Percentiles rank a stretch among this genome's conserved stretches.
These are phyloP conservation scores for Scedosporium minutisporum DNA, from an alignment of 2,329 filamentous ascomycete species.

Conservation along the genomic window DNA sequence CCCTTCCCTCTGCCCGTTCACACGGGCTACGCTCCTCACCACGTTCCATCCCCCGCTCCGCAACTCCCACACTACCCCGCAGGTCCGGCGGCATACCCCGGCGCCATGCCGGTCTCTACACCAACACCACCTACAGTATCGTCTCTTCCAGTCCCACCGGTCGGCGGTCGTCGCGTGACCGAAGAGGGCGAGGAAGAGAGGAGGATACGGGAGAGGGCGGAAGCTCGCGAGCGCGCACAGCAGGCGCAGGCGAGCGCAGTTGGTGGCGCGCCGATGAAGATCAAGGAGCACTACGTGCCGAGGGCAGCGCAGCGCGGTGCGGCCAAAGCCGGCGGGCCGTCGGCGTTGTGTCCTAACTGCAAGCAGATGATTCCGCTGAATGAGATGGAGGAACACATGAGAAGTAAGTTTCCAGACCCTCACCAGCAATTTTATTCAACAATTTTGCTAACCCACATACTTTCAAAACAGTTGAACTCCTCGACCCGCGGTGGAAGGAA, in stretches of 20 bases:
- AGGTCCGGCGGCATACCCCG: constrained; percentile 21
- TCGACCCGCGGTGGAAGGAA: constrained; percentile 93
- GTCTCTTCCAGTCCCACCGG: constrained; percentile 12
- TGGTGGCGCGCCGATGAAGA: constrained; percentile 68
- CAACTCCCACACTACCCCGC: background rate
- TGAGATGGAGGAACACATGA: constrained; percentile 87
- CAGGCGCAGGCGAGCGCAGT: constrained; percentile 72
- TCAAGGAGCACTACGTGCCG: constrained; percentile 86
- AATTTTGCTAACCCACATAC: background rate
- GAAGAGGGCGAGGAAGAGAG: constrained; percentile 53
- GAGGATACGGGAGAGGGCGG: constrained; percentile 52
- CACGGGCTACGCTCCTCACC: constrained; percentile 29
- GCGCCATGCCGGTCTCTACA: constrained; percentile 12
- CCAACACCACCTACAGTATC: constrained; percentile 14
- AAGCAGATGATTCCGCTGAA: constrained; percentile 78
- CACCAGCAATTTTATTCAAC: too few relatives aligned
- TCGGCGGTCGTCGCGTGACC: constrained; percentile 24
- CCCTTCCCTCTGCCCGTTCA: constrained; percentile 35
- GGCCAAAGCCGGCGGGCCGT: constrained; percentile 46
- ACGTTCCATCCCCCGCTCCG: constrained; percentile 27
- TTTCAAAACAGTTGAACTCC: constrained; percentile 59
- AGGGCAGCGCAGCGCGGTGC: constrained; percentile 60
- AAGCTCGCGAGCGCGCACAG: constrained; percentile 55
- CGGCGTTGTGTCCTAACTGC: constrained; percentile 85
- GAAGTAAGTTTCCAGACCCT: constrained; percentile 45